Evolutionary conservation across 129 eudicot species (phyloP).

Genomic region (Mikania micrantha): DNA sequence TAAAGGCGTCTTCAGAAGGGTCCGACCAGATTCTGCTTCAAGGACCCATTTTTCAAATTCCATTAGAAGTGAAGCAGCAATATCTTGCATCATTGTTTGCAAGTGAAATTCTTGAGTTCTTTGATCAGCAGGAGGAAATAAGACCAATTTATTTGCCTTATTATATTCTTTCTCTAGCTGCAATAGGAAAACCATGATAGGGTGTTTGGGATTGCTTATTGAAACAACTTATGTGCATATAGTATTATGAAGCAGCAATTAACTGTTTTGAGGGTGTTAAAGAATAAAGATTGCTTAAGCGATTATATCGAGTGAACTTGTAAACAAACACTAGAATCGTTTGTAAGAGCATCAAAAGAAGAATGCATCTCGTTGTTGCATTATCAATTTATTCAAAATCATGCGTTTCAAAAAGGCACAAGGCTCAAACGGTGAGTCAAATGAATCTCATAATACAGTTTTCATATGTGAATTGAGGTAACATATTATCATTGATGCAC

Average conservation of each 20-base stretch:
- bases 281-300: not conserved
- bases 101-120: constrained; percentile 85
- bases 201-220: not conserved
- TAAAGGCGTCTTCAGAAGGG: constrained; percentile 91
- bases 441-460: not conserved
- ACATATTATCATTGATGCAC: too few species aligned
- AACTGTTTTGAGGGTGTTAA: not conserved
- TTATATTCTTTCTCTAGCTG: constrained; percentile 74
- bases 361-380: not conserved
- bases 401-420: constrained; percentile 3
- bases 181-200: constrained; percentile 16
- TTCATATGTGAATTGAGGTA: not conserved
- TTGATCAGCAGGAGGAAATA: constrained; percentile 93
- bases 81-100: constrained; percentile 94
- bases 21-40: constrained; percentile 78
- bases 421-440: too few species aligned
- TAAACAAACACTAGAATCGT: not conserved
- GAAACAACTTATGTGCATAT: not conserved
- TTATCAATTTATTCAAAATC: not conserved
- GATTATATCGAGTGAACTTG: not conserved
- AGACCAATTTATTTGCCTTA: constrained; percentile 51
- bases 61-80: constrained; percentile 95
- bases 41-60: constrained; percentile 92
- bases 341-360: not conserved
- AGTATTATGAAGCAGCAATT: not conserved